These are phyloP conservation scores for Pseudopithomyces chartarum DNA, from an alignment of 2,329 filamentous ascomycete genomes.

Conservation along the genomic window DNA sequence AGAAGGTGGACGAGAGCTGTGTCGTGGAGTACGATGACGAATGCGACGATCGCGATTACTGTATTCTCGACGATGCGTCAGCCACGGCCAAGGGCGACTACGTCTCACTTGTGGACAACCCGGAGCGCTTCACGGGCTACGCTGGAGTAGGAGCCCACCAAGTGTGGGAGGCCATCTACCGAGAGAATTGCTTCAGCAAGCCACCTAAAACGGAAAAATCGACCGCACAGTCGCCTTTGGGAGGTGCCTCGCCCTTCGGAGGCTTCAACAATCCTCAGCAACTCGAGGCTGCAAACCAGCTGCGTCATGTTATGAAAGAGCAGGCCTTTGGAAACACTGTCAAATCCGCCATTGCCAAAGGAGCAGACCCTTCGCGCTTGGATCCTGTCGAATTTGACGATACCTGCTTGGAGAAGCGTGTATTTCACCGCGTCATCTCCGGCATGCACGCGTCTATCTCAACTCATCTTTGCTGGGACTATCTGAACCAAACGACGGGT, in stretches of 20 bases:
- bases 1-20: conserved; percentile 89
- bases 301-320: conserved; percentile 64
- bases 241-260: conserved; percentile 45
- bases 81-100: conserved; percentile 89
- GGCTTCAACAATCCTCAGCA: conserved; percentile 51
- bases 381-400: conserved; percentile 79
- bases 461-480: conserved; percentile 94
- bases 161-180: conserved; percentile 96
- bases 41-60: conserved; percentile 96
- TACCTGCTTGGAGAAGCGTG: conserved; percentile 96
- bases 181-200: conserved; percentile 90
- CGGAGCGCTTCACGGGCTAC: conserved; percentile 95
- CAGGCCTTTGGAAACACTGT: conserved; percentile 67
- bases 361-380: conserved; percentile 63
- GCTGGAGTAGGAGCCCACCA: conserved; percentile 81
- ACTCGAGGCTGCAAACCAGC: conserved; percentile 62
- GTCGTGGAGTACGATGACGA: conserved; percentile 98
- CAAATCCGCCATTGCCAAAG: conserved; percentile 57
- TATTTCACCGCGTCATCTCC: conserved; percentile 93
- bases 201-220: conserved; percentile 42
- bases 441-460: conserved; percentile 99
- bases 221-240: conserved; percentile 41
- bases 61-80: conserved; percentile 92
- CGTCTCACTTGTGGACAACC: conserved; percentile 90
- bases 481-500: conserved; percentile 92